Evolutionary conservation across 139 green algal species (phyloP), one percentile per base, ranked within the genome.

Genomic region (Chlamydomonas sp.): DNA sequence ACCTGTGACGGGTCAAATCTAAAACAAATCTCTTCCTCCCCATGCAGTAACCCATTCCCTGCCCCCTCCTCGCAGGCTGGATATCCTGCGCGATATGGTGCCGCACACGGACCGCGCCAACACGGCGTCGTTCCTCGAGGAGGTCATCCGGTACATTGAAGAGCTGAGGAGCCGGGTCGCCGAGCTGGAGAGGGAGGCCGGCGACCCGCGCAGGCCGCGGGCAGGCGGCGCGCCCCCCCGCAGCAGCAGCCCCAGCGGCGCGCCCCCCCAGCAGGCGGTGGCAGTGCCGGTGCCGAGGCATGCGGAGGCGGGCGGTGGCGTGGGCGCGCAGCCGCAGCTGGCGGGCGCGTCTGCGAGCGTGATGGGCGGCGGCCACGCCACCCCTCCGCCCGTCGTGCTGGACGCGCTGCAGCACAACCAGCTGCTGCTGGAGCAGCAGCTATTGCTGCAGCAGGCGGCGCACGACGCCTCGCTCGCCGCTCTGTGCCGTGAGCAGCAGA

Each of bases 101-200:
- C 90, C 90, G 0, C 88, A 96, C 63, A 73, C 81, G 0, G 90
- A 96, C 70, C 81, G 90, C 0, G 80, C 88, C 36, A 96, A 96
- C 81, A 96, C 90, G 3, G 88, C 48, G 5, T n/a, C 29, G 20
- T 73, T 66, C 33, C 26, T 66, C 22, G 49, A 73, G 31, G 49
- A 66, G 33, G 39, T 65, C 2, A 83, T 93, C 60, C 83, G 74
- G 33, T 93, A 93, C 67, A 84, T 96, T 29, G 58, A 86, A 36
- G 2, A 6, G 1, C 70, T 95, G 22, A 81, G 81, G 68, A 61
- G 62, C 28, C 73, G 73, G 5, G 69, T 75, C 16, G 5, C 48
- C 1, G 72, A 83, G 33, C 76, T 87, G 8, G 79, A 87, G 39
- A 8, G 16, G 8, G 16, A 54, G 43, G 43, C 20, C 43, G 20